Base-by-base conservation (phyloP, 2,329 filamentous ascomycete genomes). In the Colletotrichum tamarilloi region DNA sequence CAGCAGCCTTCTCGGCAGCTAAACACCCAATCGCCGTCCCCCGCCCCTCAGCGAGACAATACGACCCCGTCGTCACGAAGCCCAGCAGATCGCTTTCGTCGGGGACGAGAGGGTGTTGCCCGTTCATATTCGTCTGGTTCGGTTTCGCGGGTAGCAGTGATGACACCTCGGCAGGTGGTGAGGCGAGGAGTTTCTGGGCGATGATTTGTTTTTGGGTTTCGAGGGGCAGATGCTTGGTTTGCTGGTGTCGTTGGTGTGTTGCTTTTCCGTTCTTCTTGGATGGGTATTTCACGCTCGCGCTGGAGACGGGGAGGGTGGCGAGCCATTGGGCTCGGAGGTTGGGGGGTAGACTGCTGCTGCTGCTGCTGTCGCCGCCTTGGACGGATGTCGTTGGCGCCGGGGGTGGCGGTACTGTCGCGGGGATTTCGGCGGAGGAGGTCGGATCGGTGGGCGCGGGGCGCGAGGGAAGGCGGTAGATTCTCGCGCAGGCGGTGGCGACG, bases 51-150 rank as follows among this genome's bases (percentile, higher is more conserved):
- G 90, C 89, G 2, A 98, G 88, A 78, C 93, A 95, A 80, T 93
- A 98, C 63, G 94, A 92, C 0, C 96, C 97, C 1, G 93, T 93
- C 2, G 95, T 98, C 28, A 98, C 92, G 80, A 97, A 99, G 0
- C 97, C 97, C 63, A 98, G 90, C 14, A 98, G 86, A 80, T 98
- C 94, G 26, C 89, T 86, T 74, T 91, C 91, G 11, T 87, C 86
- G 0, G 96, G 96, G n/a, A 95, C 91, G 0, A 91, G 79, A 0
- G 92, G 92, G 76, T 94, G 90, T 76, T 94, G 90, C 0, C 85
- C 85, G 28, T 82, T 79, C 82, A 87, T 80, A 74, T 83, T 81
- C 63, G 77, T 79, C 68, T 80, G 80, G 73, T 82, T 85, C 14
- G 79, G 77, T 4, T 79, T 76, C 46, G 79, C 78, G 28, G 83